Evolutionary conservation across 768 basidiomycete species (phyloP), one percentile per base, ranked within the genome.

Genomic region (Macrolepiota fuliginosa): DNA sequence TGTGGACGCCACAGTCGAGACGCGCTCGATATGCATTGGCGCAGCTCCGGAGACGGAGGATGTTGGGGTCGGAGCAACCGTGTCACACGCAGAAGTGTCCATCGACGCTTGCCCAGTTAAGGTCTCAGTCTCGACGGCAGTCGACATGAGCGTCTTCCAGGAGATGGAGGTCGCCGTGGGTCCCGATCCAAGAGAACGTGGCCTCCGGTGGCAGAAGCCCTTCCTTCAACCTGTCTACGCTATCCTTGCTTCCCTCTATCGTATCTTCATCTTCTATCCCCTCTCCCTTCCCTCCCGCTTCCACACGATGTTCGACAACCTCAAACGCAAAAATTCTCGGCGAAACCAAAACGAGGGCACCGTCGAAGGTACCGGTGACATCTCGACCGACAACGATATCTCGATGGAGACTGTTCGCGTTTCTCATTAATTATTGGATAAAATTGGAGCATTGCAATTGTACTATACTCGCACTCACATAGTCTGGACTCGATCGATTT

Each of bases 61-160:
- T 27, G 74, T 76, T 22, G 79, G 76, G 27, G 74, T 87, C 58
- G 85, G 86, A 62, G 86, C 87, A 5, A 76, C 75, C 2, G 45
- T 55, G 11, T 37, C 53, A 0, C 60, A 61, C 29, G 45, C 60
- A 1, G 60, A 61, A 5, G 53, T 49, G 15, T 54, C 60, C 22
- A 49, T 61, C 3, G 53, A 61, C 11, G 60, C 60, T 12, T 25
- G 29, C 24, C 60, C 60, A 27, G 42, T 63, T 17, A 87, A 86
- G 3, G 69, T 69, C 25, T 75, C 77, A 25, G 70, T 74, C 13
- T 81, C 81, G 37, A 74, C 69, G 17, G 77, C 69, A n/a, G 76
- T 86, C 37, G 79, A 83, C 40, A 82, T 82, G 39, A 75, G 67
- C 24, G 42, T 61, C n/a, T 61, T 55, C 53, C 60, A 61, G n/a